These are phyloP conservation scores for Quercus suber DNA, from an alignment of 306 rosid genomes.

Conservation along the genomic window DNA sequence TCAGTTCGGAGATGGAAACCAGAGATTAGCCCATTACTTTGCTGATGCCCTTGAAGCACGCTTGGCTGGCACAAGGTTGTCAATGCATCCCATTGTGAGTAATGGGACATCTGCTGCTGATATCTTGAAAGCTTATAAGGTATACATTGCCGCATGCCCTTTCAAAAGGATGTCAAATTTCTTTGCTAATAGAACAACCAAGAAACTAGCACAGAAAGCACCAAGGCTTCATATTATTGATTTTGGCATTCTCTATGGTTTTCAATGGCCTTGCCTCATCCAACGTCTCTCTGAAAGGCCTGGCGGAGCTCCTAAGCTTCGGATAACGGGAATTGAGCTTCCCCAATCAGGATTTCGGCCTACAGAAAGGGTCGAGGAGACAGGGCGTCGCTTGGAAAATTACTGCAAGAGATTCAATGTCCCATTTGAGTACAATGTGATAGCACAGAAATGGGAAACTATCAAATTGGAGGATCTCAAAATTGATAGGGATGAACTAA, in stretches of 20 bases:
- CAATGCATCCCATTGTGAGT: conserved; percentile 17
- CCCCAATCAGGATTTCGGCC: conserved; percentile 81
- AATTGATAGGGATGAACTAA: conserved; percentile 45
- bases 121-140: conserved; percentile 55
- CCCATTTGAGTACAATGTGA: conserved; percentile 46
- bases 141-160: conserved; percentile 46
- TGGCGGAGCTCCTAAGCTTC: conserved; percentile 57
- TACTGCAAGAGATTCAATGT: conserved; percentile 56
- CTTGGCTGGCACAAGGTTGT: conserved; percentile 42
- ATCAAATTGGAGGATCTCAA: conserved; percentile 48
- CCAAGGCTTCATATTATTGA: conserved; percentile 56
- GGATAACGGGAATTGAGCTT: conserved; percentile 64
- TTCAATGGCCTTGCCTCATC: conserved; percentile 80
- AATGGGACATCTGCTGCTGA: conserved; percentile 41
- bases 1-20: conserved; percentile 53
- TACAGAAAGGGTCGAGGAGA: conserved; percentile 59
- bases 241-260: conserved; percentile 75
- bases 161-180: conserved; percentile 51
- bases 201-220: conserved; percentile 32
- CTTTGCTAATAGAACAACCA: conserved; percentile 38
- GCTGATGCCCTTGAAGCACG: conserved; percentile 63
- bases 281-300: conserved; percentile 41
- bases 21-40: conserved; percentile 69
- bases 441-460: conserved; percentile 75
- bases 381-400: conserved; percentile 49